Evolutionary conservation across 2,329 filamentous ascomycete genomes (phyloP), one percentile per base, ranked within the genome.

Genomic region (Geosmithia flava): DNA sequence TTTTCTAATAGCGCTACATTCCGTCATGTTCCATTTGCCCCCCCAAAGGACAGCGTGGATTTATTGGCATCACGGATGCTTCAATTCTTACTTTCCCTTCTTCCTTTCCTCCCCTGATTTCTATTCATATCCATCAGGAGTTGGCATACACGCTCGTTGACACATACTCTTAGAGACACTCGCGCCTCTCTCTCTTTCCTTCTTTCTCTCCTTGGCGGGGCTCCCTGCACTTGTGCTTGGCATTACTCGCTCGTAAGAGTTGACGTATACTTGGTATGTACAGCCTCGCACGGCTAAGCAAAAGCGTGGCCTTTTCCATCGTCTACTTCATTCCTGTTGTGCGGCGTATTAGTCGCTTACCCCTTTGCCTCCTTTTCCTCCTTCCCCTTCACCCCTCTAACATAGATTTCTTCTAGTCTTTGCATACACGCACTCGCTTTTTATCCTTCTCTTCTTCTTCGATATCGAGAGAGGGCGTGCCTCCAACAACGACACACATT

Each of bases 401-500:
- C 23, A 27, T 27, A 27, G 4, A 27, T 27, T 27, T 27, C 23
- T 27, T n/a, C n/a, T 27, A 27, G 23, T 8, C 23, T 27, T 8
- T 27, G 8, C 23, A 27, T 27, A 27, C 8, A 27, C n/a, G n/a
- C 23, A 27, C 23, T 27, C 23, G 23, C 23, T 27, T 8, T 8
- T 27, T 27, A 27, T 27, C 23, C 23, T 8, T 27, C 23, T 8
- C 8, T 27, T 8, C 23, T 27, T 27, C 23, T 27, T 27, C 23
- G 8, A 27, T 27, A 5, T 8, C 23, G 23, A 27, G 8, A 27
- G 23, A 8, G 23, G 4, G 23, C 23, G 23, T 8, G 15, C 33
- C 33, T 3, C 33, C 33, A 11, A 11, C 33, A 13, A 37, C 33
- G 33, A 37, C 33, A 20, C 17, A 46, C 49, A 62, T 51, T 46